Evolutionary conservation across 257 asterid species (phyloP), one percentile per base, ranked within the genome.

Genomic region (Apocynum venetum): DNA sequence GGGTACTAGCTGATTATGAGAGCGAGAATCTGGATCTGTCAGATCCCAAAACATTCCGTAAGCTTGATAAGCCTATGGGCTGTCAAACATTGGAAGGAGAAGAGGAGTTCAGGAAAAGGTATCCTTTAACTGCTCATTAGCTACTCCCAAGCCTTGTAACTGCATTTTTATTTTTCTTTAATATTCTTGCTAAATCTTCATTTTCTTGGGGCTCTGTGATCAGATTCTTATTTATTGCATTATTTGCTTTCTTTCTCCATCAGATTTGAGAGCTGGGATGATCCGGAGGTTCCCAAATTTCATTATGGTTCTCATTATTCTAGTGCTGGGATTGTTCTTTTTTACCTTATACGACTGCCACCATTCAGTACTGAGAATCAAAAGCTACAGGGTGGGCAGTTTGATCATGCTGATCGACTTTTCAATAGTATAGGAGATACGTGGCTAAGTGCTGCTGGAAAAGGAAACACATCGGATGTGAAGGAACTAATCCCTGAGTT

Each of bases 261-360:
- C 87, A 96, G 99, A 84, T 90, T 88, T 75, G 99, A 96, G 80
- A 96, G 98, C 92, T 96, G 99, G 99, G 99, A 96, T 91, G 99
- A 96, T 87, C 99, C 99, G 53, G 99, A 96, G 77, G 95, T 93
- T 85, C 99, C 99, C 77, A 96, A 96, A 77, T 96, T 96, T 83
- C 99, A 96, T 85, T 96, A 96, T 77, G 98, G 99, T 82, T 96
- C 99, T 83, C 99, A 96, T 83, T 96, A 96, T 81, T 93, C 99
- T 43, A 96, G 99, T 73, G 98, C 99, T 76, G 99, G 99, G 82
- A 96, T 96, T 78, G 98, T 96, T 77, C 98, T 96, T 76, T 96
- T 96, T 88, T 96, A 96, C 84, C 99, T 96, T 55, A 75, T 96
- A 81, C 97, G 99, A 66, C 84, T 96, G 83, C 98, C 99, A 55